These are phyloP conservation scores for Globisporangium iwayamae DNA, from an alignment of 352 stramenopile species.

Conservation along the genomic window DNA sequence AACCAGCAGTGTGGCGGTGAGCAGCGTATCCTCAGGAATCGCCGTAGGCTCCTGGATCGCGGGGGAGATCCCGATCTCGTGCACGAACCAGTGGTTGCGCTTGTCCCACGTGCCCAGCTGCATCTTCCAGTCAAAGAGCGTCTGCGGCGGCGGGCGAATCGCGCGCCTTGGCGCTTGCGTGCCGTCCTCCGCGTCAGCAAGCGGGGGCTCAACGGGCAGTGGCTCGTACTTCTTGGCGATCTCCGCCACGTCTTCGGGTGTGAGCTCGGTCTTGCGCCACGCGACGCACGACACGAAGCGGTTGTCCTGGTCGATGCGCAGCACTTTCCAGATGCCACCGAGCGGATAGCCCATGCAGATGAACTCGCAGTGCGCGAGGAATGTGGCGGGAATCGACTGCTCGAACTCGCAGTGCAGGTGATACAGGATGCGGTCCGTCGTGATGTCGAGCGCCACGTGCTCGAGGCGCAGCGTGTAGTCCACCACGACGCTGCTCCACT, in stretches of 20 bases:
- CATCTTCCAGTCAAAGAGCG: constrained; percentile 60
- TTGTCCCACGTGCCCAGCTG: constrained; percentile 40
- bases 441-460: constrained; percentile 43
- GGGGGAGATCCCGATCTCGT: constrained; percentile 29
- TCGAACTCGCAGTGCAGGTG: constrained; percentile 42
- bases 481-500: too few relatives aligned
- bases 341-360: constrained; percentile 47
- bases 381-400: constrained; percentile 28
- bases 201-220: neutral
- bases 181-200: neutral
- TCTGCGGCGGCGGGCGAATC: constrained; percentile 16
- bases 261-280: constrained; percentile 48
- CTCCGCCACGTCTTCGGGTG: constrained; percentile 31
- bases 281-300: constrained; percentile 33
- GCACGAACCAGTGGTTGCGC: constrained; percentile 48
- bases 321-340: constrained; percentile 52
- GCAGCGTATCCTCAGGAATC: neutral
- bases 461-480: too few relatives aligned
- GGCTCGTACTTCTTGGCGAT: constrained; percentile 32
- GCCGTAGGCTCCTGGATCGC: neutral
- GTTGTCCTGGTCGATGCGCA: constrained; percentile 23
- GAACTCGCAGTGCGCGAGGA: constrained; percentile 33
- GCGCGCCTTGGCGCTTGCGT: constrained; percentile 5
- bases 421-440: constrained; percentile 42
- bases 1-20: constrained; percentile 19